These are phyloP conservation scores for Fusarium equiseti DNA, from an alignment of 2,329 filamentous ascomycete species.

Conservation along the genomic window DNA sequence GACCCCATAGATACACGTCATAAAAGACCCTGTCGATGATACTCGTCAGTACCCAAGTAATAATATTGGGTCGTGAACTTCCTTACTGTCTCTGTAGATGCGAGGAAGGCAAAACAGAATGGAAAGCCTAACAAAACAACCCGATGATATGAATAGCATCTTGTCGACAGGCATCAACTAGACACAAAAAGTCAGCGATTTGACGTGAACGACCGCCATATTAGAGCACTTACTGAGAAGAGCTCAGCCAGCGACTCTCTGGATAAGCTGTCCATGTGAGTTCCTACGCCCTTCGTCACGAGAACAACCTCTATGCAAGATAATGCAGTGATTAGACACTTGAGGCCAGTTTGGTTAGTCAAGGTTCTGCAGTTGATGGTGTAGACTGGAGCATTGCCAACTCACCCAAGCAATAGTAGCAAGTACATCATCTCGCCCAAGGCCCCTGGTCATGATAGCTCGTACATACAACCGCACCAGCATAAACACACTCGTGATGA, in stretches of 20 bases:
- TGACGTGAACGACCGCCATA: not conserved
- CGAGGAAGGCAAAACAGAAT: constrained; percentile 42
- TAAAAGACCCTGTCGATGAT: constrained; percentile 23
- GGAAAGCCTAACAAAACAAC: constrained; percentile 42
- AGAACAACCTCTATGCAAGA: constrained; percentile 37
- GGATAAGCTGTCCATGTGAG: constrained; percentile 29
- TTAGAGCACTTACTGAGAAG: constrained; percentile 34
- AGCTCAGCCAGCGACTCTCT: constrained; percentile 22
- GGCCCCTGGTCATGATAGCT: constrained; percentile 33
- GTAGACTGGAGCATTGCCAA: not conserved
- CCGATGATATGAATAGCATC: constrained; percentile 37
- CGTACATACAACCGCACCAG: constrained; percentile 38
- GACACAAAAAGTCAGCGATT: not conserved
- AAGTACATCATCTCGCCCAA: constrained; percentile 42
- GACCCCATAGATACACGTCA: constrained; percentile 27
- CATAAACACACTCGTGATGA: constrained; percentile 36
- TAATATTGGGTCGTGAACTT: not conserved
- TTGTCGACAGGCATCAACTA: constrained; percentile 37
- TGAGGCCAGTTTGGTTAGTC: constrained; percentile 6
- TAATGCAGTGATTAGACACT: constrained; percentile 29
- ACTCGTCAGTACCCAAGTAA: not conserved
- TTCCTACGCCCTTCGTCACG: constrained; percentile 34
- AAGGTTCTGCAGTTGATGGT: not conserved
- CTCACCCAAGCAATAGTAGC: constrained; percentile 40
- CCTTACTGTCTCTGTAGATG: constrained; percentile 37